Conservation (phyloP, 257 asterid species). For the Schizonepeta tenuifolia region DNA sequence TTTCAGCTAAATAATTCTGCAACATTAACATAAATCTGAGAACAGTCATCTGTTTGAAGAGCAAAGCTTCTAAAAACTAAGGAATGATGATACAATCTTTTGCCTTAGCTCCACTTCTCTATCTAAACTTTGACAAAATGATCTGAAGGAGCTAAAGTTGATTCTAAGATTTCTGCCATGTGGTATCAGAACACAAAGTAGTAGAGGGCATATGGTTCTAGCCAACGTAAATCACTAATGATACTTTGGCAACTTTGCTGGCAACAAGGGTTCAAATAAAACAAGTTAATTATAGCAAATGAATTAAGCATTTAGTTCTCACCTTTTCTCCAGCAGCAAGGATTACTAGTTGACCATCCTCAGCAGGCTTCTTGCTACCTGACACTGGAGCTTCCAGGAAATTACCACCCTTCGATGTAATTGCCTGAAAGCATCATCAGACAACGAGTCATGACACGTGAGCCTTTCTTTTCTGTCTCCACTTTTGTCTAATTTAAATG, state of each 20-base stretch:
- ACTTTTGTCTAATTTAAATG: conserved; percentile 4
- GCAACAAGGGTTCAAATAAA: too few species aligned
- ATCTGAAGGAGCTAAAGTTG: background rate
- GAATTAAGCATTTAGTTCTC: conserved; percentile 10
- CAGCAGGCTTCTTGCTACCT: conserved; percentile 99
- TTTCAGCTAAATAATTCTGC: conserved; percentile 4
- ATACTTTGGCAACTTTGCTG: too few species aligned
- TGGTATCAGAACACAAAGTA: too few species aligned
- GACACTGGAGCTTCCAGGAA: conserved; percentile 97
- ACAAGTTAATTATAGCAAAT: background rate
- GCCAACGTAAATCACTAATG: too few species aligned
- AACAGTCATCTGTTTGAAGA: background rate
- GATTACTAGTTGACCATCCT: conserved; percentile 95
- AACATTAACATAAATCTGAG: background rate
- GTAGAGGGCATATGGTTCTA: too few species aligned
- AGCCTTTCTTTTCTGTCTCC: conserved; percentile 12
- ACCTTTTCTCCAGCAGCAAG: conserved; percentile 99
- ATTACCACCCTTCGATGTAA: conserved; percentile 73
- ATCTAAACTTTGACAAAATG: conserved; percentile 13
- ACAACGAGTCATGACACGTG: conserved; percentile 13
- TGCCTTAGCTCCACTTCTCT: background rate
- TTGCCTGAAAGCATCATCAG: conserved; percentile 62
- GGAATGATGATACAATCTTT: background rate
- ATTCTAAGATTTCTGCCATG: background rate
- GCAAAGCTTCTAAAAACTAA: background rate